These are phyloP conservation scores for Trichothecium roseum DNA, from an alignment of 2,329 filamentous ascomycete species.

Conservation along the genomic window DNA sequence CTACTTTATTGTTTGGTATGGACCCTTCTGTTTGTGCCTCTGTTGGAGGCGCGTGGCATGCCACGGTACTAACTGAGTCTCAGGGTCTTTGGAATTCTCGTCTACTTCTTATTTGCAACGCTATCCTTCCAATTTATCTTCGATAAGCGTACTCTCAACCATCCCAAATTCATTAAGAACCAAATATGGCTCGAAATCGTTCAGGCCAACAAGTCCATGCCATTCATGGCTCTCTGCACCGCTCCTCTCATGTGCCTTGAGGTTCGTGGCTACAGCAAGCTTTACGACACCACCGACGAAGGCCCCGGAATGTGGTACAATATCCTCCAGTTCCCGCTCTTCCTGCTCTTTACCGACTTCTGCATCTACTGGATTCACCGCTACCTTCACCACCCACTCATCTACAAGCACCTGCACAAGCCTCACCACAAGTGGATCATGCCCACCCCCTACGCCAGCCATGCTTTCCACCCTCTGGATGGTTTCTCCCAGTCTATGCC, in stretches of 20 bases:
- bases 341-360: constrained; percentile 81
- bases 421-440: constrained; percentile 99
- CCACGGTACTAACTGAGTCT: constrained; percentile 1
- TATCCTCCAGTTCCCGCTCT: constrained; percentile 74
- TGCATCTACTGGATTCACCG: constrained; percentile 90
- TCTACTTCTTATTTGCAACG: constrained; percentile 78
- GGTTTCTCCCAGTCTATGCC: constrained; percentile 82
- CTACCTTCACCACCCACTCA: constrained; percentile 63
- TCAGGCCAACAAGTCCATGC: constrained; percentile 68
- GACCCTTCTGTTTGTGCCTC: too few species aligned
- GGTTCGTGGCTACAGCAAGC: constrained; percentile 72
- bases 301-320: constrained; percentile 73
- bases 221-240: constrained; percentile 73
- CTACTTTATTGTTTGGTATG: constrained; percentile 79
- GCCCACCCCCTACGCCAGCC: constrained; percentile 85
- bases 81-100: constrained; percentile 74
- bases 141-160: constrained; percentile 78
- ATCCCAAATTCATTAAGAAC: constrained; percentile 92
- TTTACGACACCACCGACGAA: constrained; percentile 72
- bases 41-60: too few species aligned
- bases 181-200: constrained; percentile 79
- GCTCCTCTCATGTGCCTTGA: constrained; percentile 73
- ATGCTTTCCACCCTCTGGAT: constrained; percentile 91
- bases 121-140: constrained; percentile 85
- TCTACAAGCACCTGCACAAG: constrained; percentile 88